Percentiles rank a stretch among this genome's conserved stretches.
Evolutionary conservation across 2,329 filamentous ascomycete genomes (phyloP).

Genomic region (Penicillium sp.): DNA sequence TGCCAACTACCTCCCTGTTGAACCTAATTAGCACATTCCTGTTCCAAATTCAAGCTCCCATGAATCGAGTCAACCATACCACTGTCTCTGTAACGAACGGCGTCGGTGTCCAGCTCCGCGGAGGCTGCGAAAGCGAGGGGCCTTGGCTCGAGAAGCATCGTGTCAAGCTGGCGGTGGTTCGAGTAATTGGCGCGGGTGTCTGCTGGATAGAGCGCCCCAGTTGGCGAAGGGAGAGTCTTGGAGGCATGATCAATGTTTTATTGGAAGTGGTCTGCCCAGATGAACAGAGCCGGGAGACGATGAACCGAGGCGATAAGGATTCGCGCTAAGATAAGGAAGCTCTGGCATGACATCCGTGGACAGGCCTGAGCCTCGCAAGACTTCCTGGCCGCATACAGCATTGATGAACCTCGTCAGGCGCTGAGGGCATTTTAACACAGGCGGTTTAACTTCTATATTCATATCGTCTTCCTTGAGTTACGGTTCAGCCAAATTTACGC

Average conservation of each 20-base stretch:
- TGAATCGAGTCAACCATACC: constrained; percentile 43
- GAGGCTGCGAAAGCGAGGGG: constrained; percentile 31
- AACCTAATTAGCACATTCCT: constrained; percentile 20
- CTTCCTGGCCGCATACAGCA: too few relatives aligned
- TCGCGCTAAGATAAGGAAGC: constrained; percentile 19
- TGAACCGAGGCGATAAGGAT: constrained; percentile 17
- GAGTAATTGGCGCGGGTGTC: constrained; percentile 4
- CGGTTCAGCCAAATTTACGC: not conserved
- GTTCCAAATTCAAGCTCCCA: not conserved
- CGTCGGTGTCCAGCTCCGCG: constrained; percentile 52
- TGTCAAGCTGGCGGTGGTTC: constrained; percentile 7
- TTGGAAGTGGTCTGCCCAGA: not conserved
- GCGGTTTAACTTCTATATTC: too few relatives aligned
- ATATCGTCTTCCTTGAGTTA: not conserved
- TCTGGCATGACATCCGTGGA: not conserved
- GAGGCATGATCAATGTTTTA: constrained; percentile 24
- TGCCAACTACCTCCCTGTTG: constrained; percentile 71
- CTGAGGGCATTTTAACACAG: too few relatives aligned
- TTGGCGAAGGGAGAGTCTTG: constrained; percentile 23
- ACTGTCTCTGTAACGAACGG: constrained; percentile 58
- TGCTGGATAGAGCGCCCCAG: constrained; percentile 21
- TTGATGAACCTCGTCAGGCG: too few relatives aligned
- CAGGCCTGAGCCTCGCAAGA: too few relatives aligned
- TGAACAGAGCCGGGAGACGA: constrained; percentile 3
- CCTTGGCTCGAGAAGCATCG: constrained; percentile 34